phyloP scores from a whole-genome alignment of 768 basidiomycete species.

The Boletus sp. region DNA sequence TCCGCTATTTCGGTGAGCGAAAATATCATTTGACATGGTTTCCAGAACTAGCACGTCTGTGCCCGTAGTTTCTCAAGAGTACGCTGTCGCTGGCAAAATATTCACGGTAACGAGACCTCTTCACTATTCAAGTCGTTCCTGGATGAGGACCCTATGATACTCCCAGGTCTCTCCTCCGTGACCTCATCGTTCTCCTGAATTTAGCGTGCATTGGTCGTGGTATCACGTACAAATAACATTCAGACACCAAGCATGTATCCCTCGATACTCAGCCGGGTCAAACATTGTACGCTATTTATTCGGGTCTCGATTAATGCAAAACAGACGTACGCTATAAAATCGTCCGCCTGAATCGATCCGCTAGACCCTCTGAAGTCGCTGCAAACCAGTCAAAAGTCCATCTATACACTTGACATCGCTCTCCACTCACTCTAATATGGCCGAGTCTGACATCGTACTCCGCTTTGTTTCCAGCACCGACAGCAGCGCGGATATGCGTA shows the following conservation, averaged over 20 bases:
- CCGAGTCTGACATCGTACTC: constrained; percentile 37
- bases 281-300: constrained; percentile 16
- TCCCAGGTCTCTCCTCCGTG: constrained; percentile 8
- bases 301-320: constrained; percentile 1
- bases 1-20: background rate
- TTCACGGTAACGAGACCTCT: background rate
- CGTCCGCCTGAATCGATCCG: background rate
- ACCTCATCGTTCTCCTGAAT: constrained; percentile 27
- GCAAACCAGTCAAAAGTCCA: background rate
- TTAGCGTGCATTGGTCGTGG: constrained; percentile 12
- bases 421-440: constrained; percentile 20
- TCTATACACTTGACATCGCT: background rate
- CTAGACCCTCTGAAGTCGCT: background rate
- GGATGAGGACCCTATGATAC: background rate
- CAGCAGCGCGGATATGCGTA: constrained; percentile 38
- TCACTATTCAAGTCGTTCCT: background rate
- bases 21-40: background rate
- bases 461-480: constrained; percentile 35
- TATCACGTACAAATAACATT: constrained; percentile 29
- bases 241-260: constrained; percentile 5
- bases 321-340: constrained; percentile 6
- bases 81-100: background rate
- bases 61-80: background rate
- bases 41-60: background rate
- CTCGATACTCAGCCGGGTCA: background rate